Evolutionary conservation across 257 asterid species (phyloP).

Genomic region (Gentiana straminea): DNA sequence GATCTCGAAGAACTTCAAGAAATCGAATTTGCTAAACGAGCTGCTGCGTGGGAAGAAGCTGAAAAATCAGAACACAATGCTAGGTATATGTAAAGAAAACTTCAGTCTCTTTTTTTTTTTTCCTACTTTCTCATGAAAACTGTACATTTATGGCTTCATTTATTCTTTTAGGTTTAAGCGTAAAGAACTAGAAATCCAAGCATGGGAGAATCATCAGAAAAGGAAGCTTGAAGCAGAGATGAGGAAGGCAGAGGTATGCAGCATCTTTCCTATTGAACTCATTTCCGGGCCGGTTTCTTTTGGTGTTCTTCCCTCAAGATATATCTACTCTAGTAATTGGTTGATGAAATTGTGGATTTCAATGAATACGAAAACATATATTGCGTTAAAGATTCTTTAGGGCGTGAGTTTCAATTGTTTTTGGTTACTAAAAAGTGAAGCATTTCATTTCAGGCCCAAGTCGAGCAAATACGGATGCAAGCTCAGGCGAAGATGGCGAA

Average conservation of each 20-base stretch:
- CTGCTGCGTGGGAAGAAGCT: conserved; percentile 93
- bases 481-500: conserved; percentile 82
- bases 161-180: conserved; percentile 55
- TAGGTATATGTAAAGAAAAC: conserved; percentile 36
- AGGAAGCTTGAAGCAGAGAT: conserved; percentile 90
- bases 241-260: conserved; percentile 82
- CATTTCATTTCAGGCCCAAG: conserved; percentile 29
- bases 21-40: conserved; percentile 67
- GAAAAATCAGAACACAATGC: conserved; percentile 79
- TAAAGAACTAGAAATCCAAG: conserved; percentile 82
- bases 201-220: conserved; percentile 95
- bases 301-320: too few species aligned
- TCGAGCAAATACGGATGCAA: conserved; percentile 78
- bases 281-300: not conserved
- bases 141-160: too few species aligned
- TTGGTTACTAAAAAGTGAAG: not conserved
- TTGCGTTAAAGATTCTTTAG: too few species aligned
- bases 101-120: not conserved
- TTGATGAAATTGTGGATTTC: too few species aligned
- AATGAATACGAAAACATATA: too few species aligned
- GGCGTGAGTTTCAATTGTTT: not conserved
- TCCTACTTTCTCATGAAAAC: too few species aligned
- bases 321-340: too few species aligned
- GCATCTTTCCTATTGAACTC: not conserved
- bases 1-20: conserved; percentile 41